These are phyloP conservation scores for Sarcocystis neurona DNA, from an alignment of 169 alveolate species.

Conservation along the genomic window DNA sequence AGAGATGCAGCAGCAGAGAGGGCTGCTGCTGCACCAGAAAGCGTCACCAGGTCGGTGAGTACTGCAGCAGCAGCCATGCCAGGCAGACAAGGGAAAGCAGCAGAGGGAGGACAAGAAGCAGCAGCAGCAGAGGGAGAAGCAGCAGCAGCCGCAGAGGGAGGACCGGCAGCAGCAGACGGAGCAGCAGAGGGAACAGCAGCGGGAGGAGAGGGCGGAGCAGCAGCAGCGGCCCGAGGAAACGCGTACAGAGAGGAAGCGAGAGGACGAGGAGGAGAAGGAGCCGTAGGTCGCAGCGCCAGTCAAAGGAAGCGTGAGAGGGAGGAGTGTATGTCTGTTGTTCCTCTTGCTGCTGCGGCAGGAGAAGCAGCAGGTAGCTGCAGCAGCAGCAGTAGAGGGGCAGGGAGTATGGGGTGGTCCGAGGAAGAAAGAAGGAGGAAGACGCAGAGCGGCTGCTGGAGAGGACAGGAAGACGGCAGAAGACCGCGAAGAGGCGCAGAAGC, in stretches of 20 bases:
- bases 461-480: no score
- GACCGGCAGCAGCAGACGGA: neutral
- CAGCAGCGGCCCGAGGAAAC: neutral
- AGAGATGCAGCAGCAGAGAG: neutral
- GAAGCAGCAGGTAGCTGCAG: neutral
- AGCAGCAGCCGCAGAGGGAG: neutral
- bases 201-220: constrained; percentile 10
- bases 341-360: constrained; percentile 29
- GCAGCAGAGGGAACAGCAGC: constrained; percentile 11
- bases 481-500: no score
- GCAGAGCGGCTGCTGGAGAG: no score
- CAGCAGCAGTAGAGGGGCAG: neutral
- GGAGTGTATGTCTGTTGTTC: neutral
- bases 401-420: no score
- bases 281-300: neutral
- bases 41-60: no score
- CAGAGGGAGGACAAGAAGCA: neutral
- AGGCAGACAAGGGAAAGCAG: neutral
- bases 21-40: neutral
- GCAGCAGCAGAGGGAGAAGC: neutral
- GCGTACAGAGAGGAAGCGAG: neutral
- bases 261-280: neutral
- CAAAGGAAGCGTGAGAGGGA: neutral
- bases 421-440: no score
- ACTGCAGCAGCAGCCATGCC: neutral